A percentile compares a stretch with the other conserved stretches of the same genome.
phyloP scores from a whole-genome alignment of 257 asterid genomes.

The Lavandula angustifolia region DNA sequence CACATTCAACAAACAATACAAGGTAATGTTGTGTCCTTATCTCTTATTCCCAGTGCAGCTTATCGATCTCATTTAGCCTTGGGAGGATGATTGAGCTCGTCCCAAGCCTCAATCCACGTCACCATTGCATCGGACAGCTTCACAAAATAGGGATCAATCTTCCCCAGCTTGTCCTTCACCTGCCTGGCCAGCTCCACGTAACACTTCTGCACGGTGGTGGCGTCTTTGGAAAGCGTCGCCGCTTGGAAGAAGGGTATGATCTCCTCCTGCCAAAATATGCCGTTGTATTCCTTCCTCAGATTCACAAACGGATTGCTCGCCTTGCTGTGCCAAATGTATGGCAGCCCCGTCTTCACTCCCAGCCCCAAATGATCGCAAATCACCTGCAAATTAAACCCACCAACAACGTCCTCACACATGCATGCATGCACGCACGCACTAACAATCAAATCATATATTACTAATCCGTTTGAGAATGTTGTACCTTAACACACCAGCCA shows the following conservation, averaged over 20 bases:
- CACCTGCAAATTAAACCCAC: conserved; percentile 64
- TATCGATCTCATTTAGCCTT: conserved; percentile 14
- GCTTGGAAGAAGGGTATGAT: conserved; percentile 85
- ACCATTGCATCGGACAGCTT: conserved; percentile 87
- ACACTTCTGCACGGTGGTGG: conserved; percentile 80
- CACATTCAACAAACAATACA: too few species aligned
- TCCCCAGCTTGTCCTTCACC: conserved; percentile 77
- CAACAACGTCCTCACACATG: too few species aligned
- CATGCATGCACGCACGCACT: too few species aligned
- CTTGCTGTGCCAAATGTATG: conserved; percentile 95
- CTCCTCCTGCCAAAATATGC: conserved; percentile 96
- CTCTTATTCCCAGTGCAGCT: too few species aligned
- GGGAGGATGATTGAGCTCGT: conserved; percentile 61
- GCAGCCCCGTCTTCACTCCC: conserved; percentile 87
- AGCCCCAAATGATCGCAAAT: conserved; percentile 84
- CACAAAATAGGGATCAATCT: conserved; percentile 63
- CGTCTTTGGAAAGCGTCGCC: conserved; percentile 60
- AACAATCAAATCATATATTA: too few species aligned
- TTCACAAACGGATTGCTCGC: conserved; percentile 95
- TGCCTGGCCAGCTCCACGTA: conserved; percentile 67
- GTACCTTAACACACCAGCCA: conserved; percentile 90
- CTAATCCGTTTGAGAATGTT: too few species aligned
- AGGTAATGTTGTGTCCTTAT: too few species aligned
- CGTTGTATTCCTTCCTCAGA: conserved; percentile 79
- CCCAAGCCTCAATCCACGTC: conserved; percentile 95